Conservation (phyloP, 352 stramenopile genomes). For the Phytophthora ohioensis region DNA sequence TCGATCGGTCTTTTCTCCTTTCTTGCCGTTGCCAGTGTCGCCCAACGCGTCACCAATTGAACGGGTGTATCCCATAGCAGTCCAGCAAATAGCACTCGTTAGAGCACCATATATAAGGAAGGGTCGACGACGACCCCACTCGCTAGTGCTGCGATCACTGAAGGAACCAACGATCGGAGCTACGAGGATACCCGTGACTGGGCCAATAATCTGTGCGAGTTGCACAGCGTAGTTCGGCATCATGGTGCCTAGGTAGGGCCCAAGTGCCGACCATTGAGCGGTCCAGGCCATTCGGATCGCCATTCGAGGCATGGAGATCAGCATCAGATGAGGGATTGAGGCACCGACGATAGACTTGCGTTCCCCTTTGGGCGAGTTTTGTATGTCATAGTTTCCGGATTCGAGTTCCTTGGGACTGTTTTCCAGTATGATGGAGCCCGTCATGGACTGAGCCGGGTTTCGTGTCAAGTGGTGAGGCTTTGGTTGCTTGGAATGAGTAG, state of each 20-base stretch:
- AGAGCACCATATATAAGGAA: conserved; percentile 36
- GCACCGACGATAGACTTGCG: conserved; percentile 21
- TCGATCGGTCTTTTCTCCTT: conserved; percentile 30
- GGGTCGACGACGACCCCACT: conserved; percentile 36
- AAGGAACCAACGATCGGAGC: conserved; percentile 32
- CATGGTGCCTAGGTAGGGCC: conserved; percentile 36
- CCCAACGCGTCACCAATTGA: conserved; percentile 48
- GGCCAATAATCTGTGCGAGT: conserved; percentile 36
- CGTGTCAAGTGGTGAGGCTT: background rate
- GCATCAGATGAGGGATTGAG: conserved; percentile 33
- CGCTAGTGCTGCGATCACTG: conserved; percentile 36
- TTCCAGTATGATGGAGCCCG: conserved; percentile 8
- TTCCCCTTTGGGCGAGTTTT: conserved; percentile 27
- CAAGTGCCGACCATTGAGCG: conserved; percentile 36
- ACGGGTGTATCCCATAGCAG: conserved; percentile 62
- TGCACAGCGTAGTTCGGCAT: conserved; percentile 40
- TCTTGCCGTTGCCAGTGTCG: conserved; percentile 29
- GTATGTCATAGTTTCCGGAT: conserved; percentile 27
- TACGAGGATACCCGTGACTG: conserved; percentile 34
- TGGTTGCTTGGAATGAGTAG: no score
- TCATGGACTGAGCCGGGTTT: background rate
- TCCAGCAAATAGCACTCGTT: conserved; percentile 51
- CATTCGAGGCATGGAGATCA: conserved; percentile 42
- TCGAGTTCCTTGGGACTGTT: conserved; percentile 30
- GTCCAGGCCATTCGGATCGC: conserved; percentile 38